These are phyloP conservation scores for Mallotus nudiflorus DNA, from an alignment of 345 rosid species.

Conservation along the genomic window DNA sequence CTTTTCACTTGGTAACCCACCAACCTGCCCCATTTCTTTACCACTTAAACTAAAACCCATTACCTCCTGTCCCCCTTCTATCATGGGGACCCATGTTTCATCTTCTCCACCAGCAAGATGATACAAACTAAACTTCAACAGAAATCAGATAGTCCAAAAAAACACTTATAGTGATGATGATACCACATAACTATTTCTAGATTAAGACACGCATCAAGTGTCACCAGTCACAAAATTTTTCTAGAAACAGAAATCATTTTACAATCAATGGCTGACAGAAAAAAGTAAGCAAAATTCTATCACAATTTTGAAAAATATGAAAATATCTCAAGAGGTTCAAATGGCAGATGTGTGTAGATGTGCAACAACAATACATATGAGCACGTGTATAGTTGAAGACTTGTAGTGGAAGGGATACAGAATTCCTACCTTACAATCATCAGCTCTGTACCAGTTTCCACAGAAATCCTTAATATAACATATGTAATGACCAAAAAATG, in stretches of 20 bases:
- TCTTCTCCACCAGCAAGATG: background rate
- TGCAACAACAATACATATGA: background rate
- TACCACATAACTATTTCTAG: background rate
- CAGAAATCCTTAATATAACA: slow-evolving; percentile 80
- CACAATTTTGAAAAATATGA: too few relatives aligned
- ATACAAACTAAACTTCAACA: too few relatives aligned
- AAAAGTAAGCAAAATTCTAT: too few relatives aligned
- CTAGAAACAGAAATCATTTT: too few relatives aligned
- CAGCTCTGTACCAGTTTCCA: slow-evolving; percentile 83
- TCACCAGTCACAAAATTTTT: too few relatives aligned
- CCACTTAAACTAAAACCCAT: background rate
- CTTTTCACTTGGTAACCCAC: background rate
- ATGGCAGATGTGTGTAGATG: background rate
- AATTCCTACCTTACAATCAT: slow-evolving; percentile 79
- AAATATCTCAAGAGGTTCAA: too few relatives aligned
- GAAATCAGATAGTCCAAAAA: too few relatives aligned
- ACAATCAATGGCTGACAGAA: too few relatives aligned
- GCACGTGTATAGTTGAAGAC: slow-evolving; percentile 7
- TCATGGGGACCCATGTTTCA: slow-evolving; percentile 6
- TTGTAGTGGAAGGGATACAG: background rate
- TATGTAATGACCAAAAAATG: slow-evolving; percentile 94
- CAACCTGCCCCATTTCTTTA: background rate
- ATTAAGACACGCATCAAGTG: background rate
- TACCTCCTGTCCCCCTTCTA: background rate
- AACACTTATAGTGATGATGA: background rate